phyloP scores from a whole-genome alignment of 805 yeast species.

The Saccharomycopsis oosterbeekiorum region DNA sequence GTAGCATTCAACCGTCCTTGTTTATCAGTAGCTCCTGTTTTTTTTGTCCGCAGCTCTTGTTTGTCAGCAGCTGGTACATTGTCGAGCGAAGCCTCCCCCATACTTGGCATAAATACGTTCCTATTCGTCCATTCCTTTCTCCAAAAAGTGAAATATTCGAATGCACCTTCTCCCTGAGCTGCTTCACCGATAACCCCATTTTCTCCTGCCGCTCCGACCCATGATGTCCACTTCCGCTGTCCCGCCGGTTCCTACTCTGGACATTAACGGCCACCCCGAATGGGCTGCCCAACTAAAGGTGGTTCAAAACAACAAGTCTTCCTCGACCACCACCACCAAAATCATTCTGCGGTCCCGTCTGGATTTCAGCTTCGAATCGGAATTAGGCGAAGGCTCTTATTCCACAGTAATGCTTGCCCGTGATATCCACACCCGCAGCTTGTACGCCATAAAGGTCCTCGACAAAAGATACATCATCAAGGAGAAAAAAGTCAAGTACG shows the following conservation, averaged over 20 bases:
- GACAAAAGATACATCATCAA: slow-evolving; percentile 70
- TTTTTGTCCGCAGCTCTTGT: no score
- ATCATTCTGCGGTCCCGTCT: slow-evolving; percentile 9
- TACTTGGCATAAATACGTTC: no score
- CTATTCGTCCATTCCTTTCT: no score
- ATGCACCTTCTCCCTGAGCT: no score
- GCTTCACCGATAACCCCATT: neutral
- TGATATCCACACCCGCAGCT: slow-evolving; percentile 62
- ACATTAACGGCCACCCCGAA: slow-evolving; percentile 1
- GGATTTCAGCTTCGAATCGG: slow-evolving; percentile 82
- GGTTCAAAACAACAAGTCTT: slow-evolving; percentile 7
- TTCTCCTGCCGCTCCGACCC: neutral
- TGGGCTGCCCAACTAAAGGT: slow-evolving; percentile 18
- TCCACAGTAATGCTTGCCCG: slow-evolving; percentile 86
- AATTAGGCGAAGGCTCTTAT: slow-evolving; percentile 92
- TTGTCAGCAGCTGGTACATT: no score
- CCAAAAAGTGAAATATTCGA: no score
- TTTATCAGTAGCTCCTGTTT: no score
- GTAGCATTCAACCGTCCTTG: no score
- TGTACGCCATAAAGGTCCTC: slow-evolving; percentile 69
- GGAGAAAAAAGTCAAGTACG: slow-evolving; percentile 78
- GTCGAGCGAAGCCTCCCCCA: no score
- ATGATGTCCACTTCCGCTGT: neutral
- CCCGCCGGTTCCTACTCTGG: neutral
- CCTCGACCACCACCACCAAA: slow-evolving; percentile 2